Conservation (phyloP, 1,284 basidiomycete species). For the Irpex sp. region DNA sequence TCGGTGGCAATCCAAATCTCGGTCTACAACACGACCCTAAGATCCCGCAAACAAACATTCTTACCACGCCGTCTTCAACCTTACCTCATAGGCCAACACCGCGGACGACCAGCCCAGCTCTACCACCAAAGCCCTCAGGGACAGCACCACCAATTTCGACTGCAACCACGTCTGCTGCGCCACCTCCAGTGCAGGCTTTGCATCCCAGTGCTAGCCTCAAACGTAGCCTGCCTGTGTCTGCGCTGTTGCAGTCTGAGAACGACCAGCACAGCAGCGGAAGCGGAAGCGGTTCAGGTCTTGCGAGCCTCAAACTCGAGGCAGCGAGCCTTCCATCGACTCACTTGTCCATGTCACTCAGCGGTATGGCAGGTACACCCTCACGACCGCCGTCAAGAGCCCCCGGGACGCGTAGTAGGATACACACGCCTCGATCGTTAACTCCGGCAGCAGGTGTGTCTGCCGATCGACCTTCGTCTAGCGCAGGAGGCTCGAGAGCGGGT, state of each 20-base stretch:
- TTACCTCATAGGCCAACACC: conserved; percentile 1
- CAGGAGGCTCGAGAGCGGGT: background rate
- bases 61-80: background rate
- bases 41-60: background rate
- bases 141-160: background rate
- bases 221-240: background rate
- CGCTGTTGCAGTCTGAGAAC: background rate
- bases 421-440: background rate
- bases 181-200: background rate
- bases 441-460: background rate
- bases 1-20: conserved; percentile 10
- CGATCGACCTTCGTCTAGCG: background rate
- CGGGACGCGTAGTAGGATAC: background rate
- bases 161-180: background rate
- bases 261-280: background rate
- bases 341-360: background rate
- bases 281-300: background rate
- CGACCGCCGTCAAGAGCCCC: background rate
- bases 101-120: background rate
- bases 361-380: background rate
- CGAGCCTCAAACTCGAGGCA: background rate
- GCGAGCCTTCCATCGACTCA: background rate
- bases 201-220: background rate
- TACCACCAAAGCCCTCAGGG: background rate
- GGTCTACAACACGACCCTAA: background rate